Evolutionary conservation across 371 early-diverging fungal species (phyloP).

Genomic region (Blastocladiella emersonii): DNA sequence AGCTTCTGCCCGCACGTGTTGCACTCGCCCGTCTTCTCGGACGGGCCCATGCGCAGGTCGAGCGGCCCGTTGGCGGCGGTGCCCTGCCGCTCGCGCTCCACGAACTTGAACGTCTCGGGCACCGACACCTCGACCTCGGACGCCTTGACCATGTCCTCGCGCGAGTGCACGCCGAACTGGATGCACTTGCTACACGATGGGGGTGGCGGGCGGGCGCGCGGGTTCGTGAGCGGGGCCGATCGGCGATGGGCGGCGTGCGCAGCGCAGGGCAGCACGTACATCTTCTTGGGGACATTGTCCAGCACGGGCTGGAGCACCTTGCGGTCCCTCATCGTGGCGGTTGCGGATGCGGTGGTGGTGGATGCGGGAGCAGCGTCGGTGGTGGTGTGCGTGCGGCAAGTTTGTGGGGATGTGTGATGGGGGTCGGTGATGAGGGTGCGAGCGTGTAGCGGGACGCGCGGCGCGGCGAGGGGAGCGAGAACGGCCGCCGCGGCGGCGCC

Average conservation of each 20-base stretch:
- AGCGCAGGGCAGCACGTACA: neutral
- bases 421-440: too few species aligned
- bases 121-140: constrained; percentile 91
- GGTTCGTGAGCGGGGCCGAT: constrained; percentile 11
- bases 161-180: constrained; percentile 76
- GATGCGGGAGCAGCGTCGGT: too few species aligned
- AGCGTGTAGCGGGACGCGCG: too few species aligned
- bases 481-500: too few species aligned
- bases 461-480: too few species aligned
- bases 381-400: too few species aligned
- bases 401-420: too few species aligned
- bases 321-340: neutral
- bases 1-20: constrained; percentile 93
- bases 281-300: neutral
- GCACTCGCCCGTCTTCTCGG: constrained; percentile 22
- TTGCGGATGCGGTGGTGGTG: too few species aligned
- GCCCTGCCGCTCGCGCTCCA: constrained; percentile 60
- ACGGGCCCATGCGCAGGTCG: constrained; percentile 62
- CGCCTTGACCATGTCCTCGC: constrained; percentile 68
- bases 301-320: neutral
- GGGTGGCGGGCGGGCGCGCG: constrained; percentile 15
- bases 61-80: constrained; percentile 83
- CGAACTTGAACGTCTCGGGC: constrained; percentile 86
- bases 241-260: neutral
- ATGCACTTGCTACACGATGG: constrained; percentile 37